phyloP scores from a whole-genome alignment of 108 stramenopile species.

The Nannochloropsis salina region DNA sequence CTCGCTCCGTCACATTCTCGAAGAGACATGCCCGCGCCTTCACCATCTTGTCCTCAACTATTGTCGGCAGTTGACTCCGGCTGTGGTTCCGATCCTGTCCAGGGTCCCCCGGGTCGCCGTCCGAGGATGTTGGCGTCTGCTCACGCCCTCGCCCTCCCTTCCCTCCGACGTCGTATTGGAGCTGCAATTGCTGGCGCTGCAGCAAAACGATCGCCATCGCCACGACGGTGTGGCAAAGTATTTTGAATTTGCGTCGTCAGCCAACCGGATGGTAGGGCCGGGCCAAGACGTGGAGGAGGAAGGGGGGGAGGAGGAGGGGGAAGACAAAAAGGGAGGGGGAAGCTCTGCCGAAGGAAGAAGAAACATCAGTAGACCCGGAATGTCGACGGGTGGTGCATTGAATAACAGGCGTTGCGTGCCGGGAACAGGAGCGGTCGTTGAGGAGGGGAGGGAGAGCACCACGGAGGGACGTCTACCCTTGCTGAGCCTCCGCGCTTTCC shows the following conservation, averaged over 20 bases:
- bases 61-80: not conserved
- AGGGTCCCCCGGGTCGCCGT: not conserved
- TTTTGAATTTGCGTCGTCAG: constrained; percentile 1
- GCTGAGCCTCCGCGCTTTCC: not conserved
- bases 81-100: not conserved
- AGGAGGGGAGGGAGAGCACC: not conserved
- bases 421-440: no score
- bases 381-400: not conserved
- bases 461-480: not conserved
- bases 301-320: not conserved
- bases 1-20: not conserved
- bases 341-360: not conserved
- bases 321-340: not conserved
- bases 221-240: not conserved
- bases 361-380: not conserved
- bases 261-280: not conserved
- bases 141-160: not conserved
- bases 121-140: not conserved
- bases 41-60: not conserved
- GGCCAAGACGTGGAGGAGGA: not conserved
- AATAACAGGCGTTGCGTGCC: not conserved
- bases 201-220: constrained; percentile 3
- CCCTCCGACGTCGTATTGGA: not conserved
- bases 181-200: constrained; percentile 3
- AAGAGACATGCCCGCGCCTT: not conserved